Base-by-base conservation (phyloP, 306 rosid genomes). In the Fragaria nilgerrensis region DNA sequence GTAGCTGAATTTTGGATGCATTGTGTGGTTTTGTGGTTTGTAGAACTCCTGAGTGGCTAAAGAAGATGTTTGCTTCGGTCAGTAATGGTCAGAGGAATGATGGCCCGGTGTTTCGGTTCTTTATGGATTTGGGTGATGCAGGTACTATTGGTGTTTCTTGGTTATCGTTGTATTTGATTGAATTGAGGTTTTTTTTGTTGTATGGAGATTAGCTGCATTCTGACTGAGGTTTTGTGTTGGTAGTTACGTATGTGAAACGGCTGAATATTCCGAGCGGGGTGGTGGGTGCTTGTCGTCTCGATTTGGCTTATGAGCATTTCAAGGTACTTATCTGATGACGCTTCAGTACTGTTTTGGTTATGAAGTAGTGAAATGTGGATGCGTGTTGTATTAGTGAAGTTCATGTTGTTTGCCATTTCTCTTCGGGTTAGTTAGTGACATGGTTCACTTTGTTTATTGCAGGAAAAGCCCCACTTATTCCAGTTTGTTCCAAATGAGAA, bases 111-210 rank as follows among this genome's bases (percentile, higher is more conserved):
- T 96, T 96, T 79, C 97, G 99, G 13, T 96, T 96, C 78, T 96
- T 96, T 85, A 89, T 93, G 84, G 99, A 96, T 85, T 88, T 92
- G 80, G 97, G 99, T 36, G 99, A 96, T 89, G 99, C 99, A 85
- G 98, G 99, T 96, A 84, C 72, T 82, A 12, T 37, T 68, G 63
- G 20, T 55, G 13, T 41, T 20, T 16, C 6, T 29, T 25, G 39
- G 52, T 15, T 56, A 39, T 61, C 2, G 3, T 1, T 62, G 15
- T 62, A 16, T 27, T 2, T 15, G 41, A 29, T 62, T 62, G 63
- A 29, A 62, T 2, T 62, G 9, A 4, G 63, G 3, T 43, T 43
- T 10, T 43, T 41, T 16, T 1, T 4, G 7, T 22, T 48, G 29
- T 58, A 3, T 47, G 2, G 70, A 34, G 67, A 39, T 56, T n/a